These are phyloP conservation scores for Collybia mongolica DNA, from an alignment of 768 basidiomycete genomes.

Conservation along the genomic window DNA sequence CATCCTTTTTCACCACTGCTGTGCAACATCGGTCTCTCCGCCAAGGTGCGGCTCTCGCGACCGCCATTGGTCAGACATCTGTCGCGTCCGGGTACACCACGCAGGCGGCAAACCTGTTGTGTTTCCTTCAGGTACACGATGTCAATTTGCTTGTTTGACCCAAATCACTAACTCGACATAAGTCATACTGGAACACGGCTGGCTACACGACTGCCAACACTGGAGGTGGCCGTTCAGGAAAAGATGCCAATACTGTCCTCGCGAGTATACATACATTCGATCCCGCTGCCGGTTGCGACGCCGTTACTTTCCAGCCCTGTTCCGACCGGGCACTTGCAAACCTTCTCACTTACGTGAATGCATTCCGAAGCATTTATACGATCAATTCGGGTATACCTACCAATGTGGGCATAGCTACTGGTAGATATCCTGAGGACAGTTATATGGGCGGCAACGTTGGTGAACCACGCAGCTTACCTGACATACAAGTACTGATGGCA, in stretches of 20 bases:
- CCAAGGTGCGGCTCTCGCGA: slow-evolving; percentile 65
- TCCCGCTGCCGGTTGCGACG: slow-evolving; percentile 67
- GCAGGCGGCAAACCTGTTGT: slow-evolving; percentile 64
- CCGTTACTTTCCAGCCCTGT: slow-evolving; percentile 74
- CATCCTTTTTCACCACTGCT: slow-evolving; percentile 82
- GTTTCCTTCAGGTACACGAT: slow-evolving; percentile 69
- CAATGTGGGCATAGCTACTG: slow-evolving; percentile 65
- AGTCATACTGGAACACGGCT: slow-evolving; percentile 75
- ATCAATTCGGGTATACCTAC: slow-evolving; percentile 60
- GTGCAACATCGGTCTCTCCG: slow-evolving; percentile 76
- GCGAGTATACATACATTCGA: slow-evolving; percentile 80
- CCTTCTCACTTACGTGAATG: slow-evolving; percentile 62
- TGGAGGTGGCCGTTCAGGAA: slow-evolving; percentile 72
- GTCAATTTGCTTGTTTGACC: too few species aligned
- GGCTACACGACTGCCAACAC: slow-evolving; percentile 76
- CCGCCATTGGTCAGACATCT: slow-evolving; percentile 49
- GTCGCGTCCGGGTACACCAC: slow-evolving; percentile 45
- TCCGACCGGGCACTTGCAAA: slow-evolving; percentile 73
- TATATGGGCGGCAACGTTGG: slow-evolving; percentile 73
- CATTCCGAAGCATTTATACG: slow-evolving; percentile 64
- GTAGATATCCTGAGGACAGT: slow-evolving; percentile 73
- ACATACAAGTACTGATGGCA: slow-evolving; percentile 14
- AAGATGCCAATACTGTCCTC: slow-evolving; percentile 72
- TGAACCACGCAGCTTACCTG: neutral
- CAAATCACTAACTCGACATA: neutral